phyloP scores from a whole-genome alignment of 164 flowering plant genomes.

The Berberis vulgaris region DNA sequence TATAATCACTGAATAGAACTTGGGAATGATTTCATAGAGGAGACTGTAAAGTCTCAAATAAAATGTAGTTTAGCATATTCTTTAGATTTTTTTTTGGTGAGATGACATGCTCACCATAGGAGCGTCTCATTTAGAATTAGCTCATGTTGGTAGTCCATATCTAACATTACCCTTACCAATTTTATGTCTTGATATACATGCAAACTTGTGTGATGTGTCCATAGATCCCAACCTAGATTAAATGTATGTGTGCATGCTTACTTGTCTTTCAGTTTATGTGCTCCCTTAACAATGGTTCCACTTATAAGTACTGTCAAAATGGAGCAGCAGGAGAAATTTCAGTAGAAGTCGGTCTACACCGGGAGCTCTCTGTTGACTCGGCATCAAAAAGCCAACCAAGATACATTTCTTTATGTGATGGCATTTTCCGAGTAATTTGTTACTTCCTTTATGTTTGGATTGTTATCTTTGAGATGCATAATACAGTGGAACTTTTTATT shows the following conservation, averaged over 20 bases:
- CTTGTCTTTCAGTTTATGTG: background rate
- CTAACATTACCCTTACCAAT: too few relatives aligned
- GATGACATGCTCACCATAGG: too few relatives aligned
- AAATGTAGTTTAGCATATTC: too few relatives aligned
- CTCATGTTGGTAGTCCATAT: too few relatives aligned
- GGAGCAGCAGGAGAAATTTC: slow-evolving; percentile 37
- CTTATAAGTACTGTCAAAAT: slow-evolving; percentile 70
- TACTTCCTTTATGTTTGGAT: background rate
- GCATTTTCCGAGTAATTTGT: slow-evolving; percentile 59
- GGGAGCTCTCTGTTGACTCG: slow-evolving; percentile 49
- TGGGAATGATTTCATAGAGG: too few relatives aligned
- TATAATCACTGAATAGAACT: too few relatives aligned
- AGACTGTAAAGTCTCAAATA: too few relatives aligned
- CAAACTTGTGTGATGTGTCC: too few relatives aligned
- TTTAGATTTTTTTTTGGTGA: too few relatives aligned
- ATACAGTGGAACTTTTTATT: background rate
- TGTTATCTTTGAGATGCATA: background rate
- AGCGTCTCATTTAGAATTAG: too few relatives aligned
- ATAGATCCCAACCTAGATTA: background rate
- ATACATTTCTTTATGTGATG: slow-evolving; percentile 70
- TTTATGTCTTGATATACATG: too few relatives aligned
- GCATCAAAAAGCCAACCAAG: slow-evolving; percentile 30
- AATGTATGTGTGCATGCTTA: background rate
- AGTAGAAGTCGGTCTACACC: slow-evolving; percentile 53
- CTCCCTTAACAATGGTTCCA: slow-evolving; percentile 46